Base-by-base conservation (phyloP, 2,329 filamentous ascomycete species). In the Clonostachys rosea region DNA sequence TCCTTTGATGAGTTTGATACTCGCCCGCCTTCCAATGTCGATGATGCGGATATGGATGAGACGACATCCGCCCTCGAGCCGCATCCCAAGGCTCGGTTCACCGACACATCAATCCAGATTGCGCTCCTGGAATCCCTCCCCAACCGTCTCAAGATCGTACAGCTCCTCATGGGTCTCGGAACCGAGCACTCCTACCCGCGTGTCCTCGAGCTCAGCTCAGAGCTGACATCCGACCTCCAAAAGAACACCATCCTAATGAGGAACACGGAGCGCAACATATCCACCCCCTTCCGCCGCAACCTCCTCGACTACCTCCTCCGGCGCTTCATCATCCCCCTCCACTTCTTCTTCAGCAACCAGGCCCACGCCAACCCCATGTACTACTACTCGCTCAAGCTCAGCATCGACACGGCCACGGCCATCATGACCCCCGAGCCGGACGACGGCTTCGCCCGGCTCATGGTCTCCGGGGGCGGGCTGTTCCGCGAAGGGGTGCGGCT, bases 321-420 rank as follows among this genome's bases (percentile, higher is more conserved):
- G 5, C 75, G 80, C 14, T 82, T 80, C 54, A 53, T 82, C 3
- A 68, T 83, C 13, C 67, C 71, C 1, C 62, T 84, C 0, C 79
- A 84, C 50, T 70, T 68, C 8, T 64, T 71, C 1, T 80, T 73
- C 54, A 68, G 68, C 37, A 58, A 58, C 37, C 60, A 67, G 49
- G 69, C 74, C 10, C 63, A 58, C 6, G 52, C 54, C 2, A 68
- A 78, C 44, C 75, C 73, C 0, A 49, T 69, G 6, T 81, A 70
- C 54, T 67, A 76, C 51, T 76, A 71, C 59, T 79, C 75, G 0
- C 65, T 69, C 35, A 76, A 73, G 49, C 59, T 70, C 9, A 72
- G 67, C 50, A 50, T 78, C 3, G 76, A 80, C 36, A 56, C 64
- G 3, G 65, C 69, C 14, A 56, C 70, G 17, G 59, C 61, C 14